A percentile compares a stretch with the other conserved stretches of the same genome.
These are phyloP conservation scores for Metarhizium guizhouense DNA, from an alignment of 2,329 filamentous ascomycete species.

Conservation along the genomic window DNA sequence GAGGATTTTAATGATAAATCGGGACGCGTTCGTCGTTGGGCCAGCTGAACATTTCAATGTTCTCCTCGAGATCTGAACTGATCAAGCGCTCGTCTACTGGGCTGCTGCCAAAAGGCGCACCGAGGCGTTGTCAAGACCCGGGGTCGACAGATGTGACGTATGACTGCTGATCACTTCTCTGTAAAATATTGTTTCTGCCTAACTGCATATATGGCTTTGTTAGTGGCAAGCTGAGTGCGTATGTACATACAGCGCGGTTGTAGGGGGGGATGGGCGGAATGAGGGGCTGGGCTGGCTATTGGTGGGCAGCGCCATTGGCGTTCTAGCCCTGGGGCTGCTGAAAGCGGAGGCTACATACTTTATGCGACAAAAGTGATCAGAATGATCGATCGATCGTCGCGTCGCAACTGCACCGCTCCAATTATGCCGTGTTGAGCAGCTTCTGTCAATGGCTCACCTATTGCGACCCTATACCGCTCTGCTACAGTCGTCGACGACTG, in stretches of 20 bases:
- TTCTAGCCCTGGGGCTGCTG: background rate
- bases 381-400: slow-evolving; percentile 4
- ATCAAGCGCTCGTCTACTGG: background rate
- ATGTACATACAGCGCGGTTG: background rate
- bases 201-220: background rate
- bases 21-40: background rate
- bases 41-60: background rate
- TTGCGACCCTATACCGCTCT: background rate
- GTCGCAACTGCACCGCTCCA: background rate
- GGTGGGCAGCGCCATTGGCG: background rate
- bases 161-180: background rate
- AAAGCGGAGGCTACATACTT: background rate
- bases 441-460: background rate
- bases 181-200: background rate
- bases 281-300: background rate
- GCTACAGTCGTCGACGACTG: background rate
- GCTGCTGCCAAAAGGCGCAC: background rate
- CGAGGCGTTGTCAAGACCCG: background rate
- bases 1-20: background rate
- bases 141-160: background rate
- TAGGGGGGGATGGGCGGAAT: background rate
- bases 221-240: background rate
- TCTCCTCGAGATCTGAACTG: background rate
- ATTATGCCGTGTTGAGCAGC: background rate
- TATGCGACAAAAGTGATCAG: background rate